These are phyloP conservation scores for Sphaceloma murrayae DNA, from an alignment of 2,329 filamentous ascomycete genomes.

Conservation along the genomic window DNA sequence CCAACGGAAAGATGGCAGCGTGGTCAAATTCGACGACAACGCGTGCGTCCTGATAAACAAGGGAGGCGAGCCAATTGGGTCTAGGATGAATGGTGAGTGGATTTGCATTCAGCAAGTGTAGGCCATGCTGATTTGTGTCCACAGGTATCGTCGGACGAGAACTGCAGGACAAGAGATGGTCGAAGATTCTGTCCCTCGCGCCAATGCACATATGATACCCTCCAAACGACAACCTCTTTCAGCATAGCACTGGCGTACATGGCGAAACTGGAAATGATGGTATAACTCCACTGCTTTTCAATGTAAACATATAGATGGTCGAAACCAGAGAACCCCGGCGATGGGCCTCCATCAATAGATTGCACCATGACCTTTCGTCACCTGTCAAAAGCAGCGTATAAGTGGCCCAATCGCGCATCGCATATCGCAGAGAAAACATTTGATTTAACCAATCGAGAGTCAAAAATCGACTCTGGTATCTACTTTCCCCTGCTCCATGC, in stretches of 20 bases:
- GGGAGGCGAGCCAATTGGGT: constrained; percentile 87
- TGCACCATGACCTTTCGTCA: too few species aligned
- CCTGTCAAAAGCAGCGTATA: too few species aligned
- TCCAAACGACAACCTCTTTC: neutral
- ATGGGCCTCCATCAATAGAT: too few species aligned
- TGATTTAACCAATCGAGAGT: too few species aligned
- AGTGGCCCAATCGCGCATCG: neutral
- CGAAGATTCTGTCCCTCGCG: constrained; percentile 93
- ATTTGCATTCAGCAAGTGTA: neutral
- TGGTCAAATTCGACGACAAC: constrained; percentile 94
- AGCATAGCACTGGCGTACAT: constrained; percentile 19
- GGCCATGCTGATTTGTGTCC: constrained; percentile 17
- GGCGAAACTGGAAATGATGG: too few species aligned
- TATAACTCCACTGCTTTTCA: too few species aligned
- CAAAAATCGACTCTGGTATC: too few species aligned
- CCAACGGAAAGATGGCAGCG: constrained; percentile 77
- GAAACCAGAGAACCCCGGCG: too few species aligned
- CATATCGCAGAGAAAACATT: too few species aligned
- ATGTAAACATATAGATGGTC: too few species aligned
- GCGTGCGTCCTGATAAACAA: constrained; percentile 97
- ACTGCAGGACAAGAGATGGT: constrained; percentile 88
- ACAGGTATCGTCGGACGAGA: constrained; percentile 78
- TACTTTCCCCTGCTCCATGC: neutral
- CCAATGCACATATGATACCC: constrained; percentile 60
- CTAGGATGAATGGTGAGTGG: constrained; percentile 69